Evolutionary conservation across 495 filamentous ascomycete genomes (phyloP).

Genomic region (Tuber indicum): DNA sequence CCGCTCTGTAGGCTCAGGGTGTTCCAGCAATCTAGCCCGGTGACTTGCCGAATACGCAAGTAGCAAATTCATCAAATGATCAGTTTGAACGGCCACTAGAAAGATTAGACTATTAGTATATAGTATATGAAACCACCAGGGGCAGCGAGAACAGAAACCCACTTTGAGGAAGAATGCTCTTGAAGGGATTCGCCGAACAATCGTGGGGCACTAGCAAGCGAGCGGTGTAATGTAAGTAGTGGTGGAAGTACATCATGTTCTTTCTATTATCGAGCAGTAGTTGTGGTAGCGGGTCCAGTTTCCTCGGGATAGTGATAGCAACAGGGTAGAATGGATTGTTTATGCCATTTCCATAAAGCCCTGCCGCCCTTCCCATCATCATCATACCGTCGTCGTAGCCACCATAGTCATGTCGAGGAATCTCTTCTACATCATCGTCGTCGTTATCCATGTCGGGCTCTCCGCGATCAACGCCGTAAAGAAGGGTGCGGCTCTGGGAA

Average conservation of each 20-base stretch:
- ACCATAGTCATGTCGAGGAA: slow-evolving; percentile 31
- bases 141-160: slow-evolving; percentile 41
- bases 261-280: slow-evolving; percentile 66
- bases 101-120: slow-evolving; percentile 13
- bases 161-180: slow-evolving; percentile 62
- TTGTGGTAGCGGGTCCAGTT: slow-evolving; percentile 60
- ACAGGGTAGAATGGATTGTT: slow-evolving; percentile 43
- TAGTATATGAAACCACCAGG: slow-evolving; percentile 14
- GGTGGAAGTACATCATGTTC: slow-evolving; percentile 71
- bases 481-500: slow-evolving; percentile 20
- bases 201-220: slow-evolving; percentile 65
- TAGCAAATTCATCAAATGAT: slow-evolving; percentile 66
- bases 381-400: slow-evolving; percentile 32
- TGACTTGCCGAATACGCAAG: slow-evolving; percentile 79
- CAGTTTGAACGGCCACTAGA: slow-evolving; percentile 61
- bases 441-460: slow-evolving; percentile 36
- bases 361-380: slow-evolving; percentile 14
- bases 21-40: slow-evolving; percentile 66
- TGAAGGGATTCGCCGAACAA: slow-evolving; percentile 62
- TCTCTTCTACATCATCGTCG: slow-evolving; percentile 42
- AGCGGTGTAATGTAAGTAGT: slow-evolving; percentile 67
- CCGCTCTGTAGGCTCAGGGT: slow-evolving; percentile 67
- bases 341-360: slow-evolving; percentile 24
- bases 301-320: slow-evolving; percentile 58
- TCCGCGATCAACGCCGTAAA: slow-evolving; percentile 31